Conservation (phyloP, 2,329 filamentous ascomycete genomes). For the Epichloe baconii region DNA sequence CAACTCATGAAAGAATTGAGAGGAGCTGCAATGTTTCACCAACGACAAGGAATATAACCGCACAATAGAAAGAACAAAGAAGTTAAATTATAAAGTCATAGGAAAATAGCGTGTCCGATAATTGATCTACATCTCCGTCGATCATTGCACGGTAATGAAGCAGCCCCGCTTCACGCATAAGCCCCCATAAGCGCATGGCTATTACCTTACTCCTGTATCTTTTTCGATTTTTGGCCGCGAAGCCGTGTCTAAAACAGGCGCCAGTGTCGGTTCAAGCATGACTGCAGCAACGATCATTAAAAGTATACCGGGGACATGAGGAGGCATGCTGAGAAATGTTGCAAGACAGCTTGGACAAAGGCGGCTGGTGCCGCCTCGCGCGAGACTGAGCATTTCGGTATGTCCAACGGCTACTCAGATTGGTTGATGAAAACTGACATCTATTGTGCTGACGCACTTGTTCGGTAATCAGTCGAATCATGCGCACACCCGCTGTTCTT, state of each 20-base stretch:
- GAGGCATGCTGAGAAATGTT: conserved; percentile 24
- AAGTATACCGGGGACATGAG: conserved; percentile 16
- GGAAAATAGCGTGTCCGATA: too few relatives aligned
- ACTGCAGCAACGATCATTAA: not conserved
- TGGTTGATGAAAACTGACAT: not conserved
- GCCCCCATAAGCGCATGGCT: conserved; percentile 1
- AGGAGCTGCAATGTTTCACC: not conserved
- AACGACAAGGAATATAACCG: not conserved
- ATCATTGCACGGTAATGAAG: not conserved
- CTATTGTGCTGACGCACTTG: not conserved
- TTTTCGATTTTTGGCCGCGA: not conserved
- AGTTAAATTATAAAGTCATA: not conserved
- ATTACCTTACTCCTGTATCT: not conserved
- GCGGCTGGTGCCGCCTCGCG: conserved; percentile 14
- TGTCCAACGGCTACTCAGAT: not conserved
- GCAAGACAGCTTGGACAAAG: conserved; percentile 18
- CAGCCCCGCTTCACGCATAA: conserved; percentile 4
- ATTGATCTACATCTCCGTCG: not conserved
- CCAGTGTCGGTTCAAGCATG: not conserved
- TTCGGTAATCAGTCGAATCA: not conserved
- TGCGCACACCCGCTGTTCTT: not conserved
- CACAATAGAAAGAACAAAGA: not conserved
- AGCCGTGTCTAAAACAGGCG: not conserved
- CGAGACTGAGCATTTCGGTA: conserved; percentile 2
- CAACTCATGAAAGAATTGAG: not conserved